Evolutionary conservation across 225 moss, liverwort and hornwort genomes (phyloP), one percentile per base, ranked within the genome.

Genomic region (Rhytidiadelphus loreus): DNA sequence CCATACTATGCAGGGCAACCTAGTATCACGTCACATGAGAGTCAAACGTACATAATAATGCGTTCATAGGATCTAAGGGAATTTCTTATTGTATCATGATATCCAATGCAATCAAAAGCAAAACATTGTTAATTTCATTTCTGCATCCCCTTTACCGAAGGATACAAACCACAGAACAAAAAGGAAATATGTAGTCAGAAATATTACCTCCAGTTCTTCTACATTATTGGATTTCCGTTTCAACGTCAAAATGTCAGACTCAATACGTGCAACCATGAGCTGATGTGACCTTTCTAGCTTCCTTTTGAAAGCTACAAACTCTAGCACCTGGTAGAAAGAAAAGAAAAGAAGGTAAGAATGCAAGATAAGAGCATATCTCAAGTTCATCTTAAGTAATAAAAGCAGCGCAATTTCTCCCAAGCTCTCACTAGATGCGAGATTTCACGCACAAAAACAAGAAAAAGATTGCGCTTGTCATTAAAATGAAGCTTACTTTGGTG

Each of bases 211-310:
- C 68, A 97, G 39, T 88, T 96, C 95, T 87, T 96, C 96, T 41
- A 94, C 65, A 81, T 90, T 93, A 82, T 88, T 89, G 43, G 92
- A 92, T 92, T 91, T 95, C 63, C 90, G 90, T 90, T 99, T 97
- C 84, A 99, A 71, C 78, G 92, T 83, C 91, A 97, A 80, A 64
- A 98, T 95, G 80, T 83, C 90, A 75, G 93, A 93, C 91, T 99
- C 99, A 90, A 96, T 90, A 59, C 95, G 94, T 39, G 96, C 97
- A 84, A 94, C 91, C 81, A 96, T 83, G 52, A 95, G 94, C 75
- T 99, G 99, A 91, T 97, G 97, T 66, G 99, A 99, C 90, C 93
- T 95, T 86, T 97, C 92, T 86, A 97, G 93, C 91, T 93, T 96
- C 87, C 93, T 93, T 90, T 96, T 99, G 90, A 99, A 99, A 87